Base-by-base conservation (phyloP, 805 yeast species). In the Monosporozyma siamensis region DNA sequence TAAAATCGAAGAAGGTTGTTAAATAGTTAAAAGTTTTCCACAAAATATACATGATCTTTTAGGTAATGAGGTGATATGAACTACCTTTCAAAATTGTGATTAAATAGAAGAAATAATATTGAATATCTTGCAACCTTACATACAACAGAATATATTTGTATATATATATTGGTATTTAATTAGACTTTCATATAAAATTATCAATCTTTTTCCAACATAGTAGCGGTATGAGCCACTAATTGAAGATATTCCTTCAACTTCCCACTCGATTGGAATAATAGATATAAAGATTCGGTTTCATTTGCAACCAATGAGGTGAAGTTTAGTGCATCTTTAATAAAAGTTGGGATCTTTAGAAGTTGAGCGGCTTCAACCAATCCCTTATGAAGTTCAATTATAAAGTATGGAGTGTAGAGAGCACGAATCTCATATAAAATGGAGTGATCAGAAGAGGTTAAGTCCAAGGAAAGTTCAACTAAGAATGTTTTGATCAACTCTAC, bases 351-450 rank as follows among this genome's bases (percentile, higher is more conserved):
- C 20, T 60, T 50, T 9, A 63, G 43, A 11, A 54, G 34, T n/a
- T 56, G 41, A 10, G 64, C 59, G 7, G 77, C 74, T 20, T 67
- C 69, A 8, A 70, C 60, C 35, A 75, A 61, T 10, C 82, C 72
- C 38, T 74, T 74, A 50, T 83, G 75, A 40, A 83, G 65, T 51
- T 82, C 84, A 43, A 82, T 75, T 27, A 86, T 70, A 43, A 87
- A 59, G 48, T 72, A 74, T 12, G 97, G 95, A 6, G 86, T 72
- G 59, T 86, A 88, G 15, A 77, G 59, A 9, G 77, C 68, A 53
- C 95, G 74, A 40, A 84, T 66, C 41, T 75, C 80, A 36, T 62
- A 61, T 41, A 73, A 69, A 3, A 75, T 53, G 3, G 61, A 67
- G 17, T 48, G 47, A 31, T 77, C 78, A 4, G 52, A 49, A 3